Conservation (phyloP, 1,139 yeast genomes). For the Blastobotrys serpentis region DNA sequence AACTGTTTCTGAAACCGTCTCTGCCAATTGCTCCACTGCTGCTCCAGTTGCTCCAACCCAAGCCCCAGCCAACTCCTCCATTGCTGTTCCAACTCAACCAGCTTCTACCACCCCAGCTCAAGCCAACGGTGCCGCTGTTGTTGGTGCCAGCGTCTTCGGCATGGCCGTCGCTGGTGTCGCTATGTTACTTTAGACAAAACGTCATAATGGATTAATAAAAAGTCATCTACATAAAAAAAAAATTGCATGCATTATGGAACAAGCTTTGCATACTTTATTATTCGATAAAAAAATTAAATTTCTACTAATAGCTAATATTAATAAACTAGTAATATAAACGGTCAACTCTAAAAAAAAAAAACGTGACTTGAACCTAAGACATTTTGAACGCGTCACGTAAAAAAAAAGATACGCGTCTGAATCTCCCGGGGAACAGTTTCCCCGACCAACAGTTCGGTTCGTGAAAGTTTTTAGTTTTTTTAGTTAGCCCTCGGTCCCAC, state of each 20-base stretch:
- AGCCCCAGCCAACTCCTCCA: neutral
- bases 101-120: constrained; percentile 4
- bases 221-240: neutral
- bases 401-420: no score
- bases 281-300: no score
- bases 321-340: no score
- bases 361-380: no score
- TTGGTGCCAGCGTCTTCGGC: constrained; percentile 4
- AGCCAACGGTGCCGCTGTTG: constrained; percentile 8
- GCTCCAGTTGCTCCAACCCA: constrained; percentile 6
- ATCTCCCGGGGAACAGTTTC: no score
- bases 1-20: neutral
- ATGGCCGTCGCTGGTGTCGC: neutral
- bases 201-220: neutral
- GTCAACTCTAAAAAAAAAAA: no score
- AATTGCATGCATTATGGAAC: neutral
- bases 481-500: no score
- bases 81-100: constrained; percentile 1
- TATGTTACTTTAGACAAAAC: neutral
- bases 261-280: no score
- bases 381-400: no score
- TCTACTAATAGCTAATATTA: no score
- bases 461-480: no score
- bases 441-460: no score
- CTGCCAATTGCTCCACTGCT: constrained; percentile 1